These are phyloP conservation scores for Lactuca sativa DNA, from an alignment of 129 eudicot genomes.

Conservation along the genomic window DNA sequence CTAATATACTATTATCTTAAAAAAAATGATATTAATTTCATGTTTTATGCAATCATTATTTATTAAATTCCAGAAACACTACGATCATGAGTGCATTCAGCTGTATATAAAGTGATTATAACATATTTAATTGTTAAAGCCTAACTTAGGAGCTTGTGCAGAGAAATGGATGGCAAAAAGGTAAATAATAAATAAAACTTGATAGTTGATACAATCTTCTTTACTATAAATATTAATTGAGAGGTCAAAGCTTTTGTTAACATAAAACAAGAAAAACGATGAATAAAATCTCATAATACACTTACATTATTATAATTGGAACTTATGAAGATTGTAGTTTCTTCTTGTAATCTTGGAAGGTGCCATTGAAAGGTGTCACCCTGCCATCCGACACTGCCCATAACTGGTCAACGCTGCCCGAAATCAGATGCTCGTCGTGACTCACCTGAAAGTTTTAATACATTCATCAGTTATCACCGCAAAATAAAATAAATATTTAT, in stretches of 20 bases:
- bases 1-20: too few species aligned
- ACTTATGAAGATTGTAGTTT: constrained; percentile 45
- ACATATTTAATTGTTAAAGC: too few species aligned
- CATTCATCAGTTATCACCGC: background rate
- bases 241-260: background rate
- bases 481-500: background rate
- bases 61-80: too few species aligned
- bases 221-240: too few species aligned
- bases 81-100: too few species aligned
- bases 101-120: too few species aligned
- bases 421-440: constrained; percentile 96
- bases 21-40: too few species aligned
- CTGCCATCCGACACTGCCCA: constrained; percentile 92
- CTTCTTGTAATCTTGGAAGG: constrained; percentile 95
- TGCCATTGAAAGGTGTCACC: constrained; percentile 80
- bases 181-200: background rate
- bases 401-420: constrained; percentile 93
- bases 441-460: constrained; percentile 60
- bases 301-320: background rate
- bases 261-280: background rate
- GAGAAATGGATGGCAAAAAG: too few species aligned
- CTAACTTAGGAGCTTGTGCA: too few species aligned
- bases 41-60: too few species aligned
- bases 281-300: background rate
- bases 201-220: background rate